Evolutionary conservation across 352 stramenopile species (phyloP), one percentile per base, ranked within the genome.

Genomic region (Globisporangium canariense): DNA sequence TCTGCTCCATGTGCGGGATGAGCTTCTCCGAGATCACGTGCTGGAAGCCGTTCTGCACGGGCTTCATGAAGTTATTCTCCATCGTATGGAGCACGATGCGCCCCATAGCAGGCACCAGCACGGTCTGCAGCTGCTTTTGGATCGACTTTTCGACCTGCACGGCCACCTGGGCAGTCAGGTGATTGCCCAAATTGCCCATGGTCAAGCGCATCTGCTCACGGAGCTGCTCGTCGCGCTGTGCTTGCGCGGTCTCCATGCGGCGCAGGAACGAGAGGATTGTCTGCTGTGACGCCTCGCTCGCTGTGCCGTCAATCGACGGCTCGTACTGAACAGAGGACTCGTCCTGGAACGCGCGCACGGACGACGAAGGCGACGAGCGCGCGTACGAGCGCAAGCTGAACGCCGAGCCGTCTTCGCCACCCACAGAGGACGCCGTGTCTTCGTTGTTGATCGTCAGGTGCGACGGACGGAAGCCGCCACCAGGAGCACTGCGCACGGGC

Each of bases 31-130:
- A 67, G 59, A 93, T 91, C 25, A 88, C 76, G 50, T 87, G 81
- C 67, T 94, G 81, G 57, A 94, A 90, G 10, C 81, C 81, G 45
- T 76, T 89, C 58, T 91, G 81, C 45, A 93, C 81, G 4, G 86
- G 86, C 66, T 94, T 92, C 81, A 93, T 90, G 45, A 93, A 92
- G 60, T 92, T 94, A 71, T 92, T 90, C 63, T 94, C 86, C 86
- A 94, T 94, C 9, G 86, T 94, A 60, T 94, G 86, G 49, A 94
- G 59, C 10, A 94, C 86, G 34, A 94, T 94, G 45, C 86, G 86
- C 3, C 83, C 86, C 81, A 94, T 94, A 6, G 86, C 86, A 9
- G 86, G 86, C 36, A 94, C 84, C 16, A 94, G 66, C 45, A 94
- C 78, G 1, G 71, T 87, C 67, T 94, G 86, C 54, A 94, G 69